Base-by-base conservation (phyloP, 1,284 basidiomycete genomes). In the Trametes polyzona region DNA sequence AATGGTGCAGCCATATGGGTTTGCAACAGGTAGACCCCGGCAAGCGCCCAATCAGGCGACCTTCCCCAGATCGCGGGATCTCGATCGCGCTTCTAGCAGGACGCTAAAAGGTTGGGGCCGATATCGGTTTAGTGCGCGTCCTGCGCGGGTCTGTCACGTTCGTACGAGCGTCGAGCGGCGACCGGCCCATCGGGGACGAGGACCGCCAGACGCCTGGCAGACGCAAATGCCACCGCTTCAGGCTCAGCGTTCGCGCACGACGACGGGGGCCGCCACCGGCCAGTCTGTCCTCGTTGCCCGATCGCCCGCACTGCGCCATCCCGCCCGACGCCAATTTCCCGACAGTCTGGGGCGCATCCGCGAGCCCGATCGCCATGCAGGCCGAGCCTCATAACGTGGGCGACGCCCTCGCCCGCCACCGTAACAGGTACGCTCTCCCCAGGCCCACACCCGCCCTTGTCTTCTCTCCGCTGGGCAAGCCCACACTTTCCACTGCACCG, bases 81-180 rank as follows among this genome's bases (percentile, higher is more conserved):
- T 30, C 39, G 37, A 54, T 48, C 37, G 37, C 32, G 19, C 37
- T 48, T 43, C 39, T 55, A 55, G 52, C 32, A 32, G 16, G 43
- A 42, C 46, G 53, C 53, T 36, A 55, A 55, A 55, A 55, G 46
- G 53, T 40, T 47, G 26, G 39, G 33, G 30, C 53, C 39, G 53
- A 42, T 32, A 32, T 42, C 44, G 52, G 44, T 19, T 16, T 19
- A 39, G 14, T 17, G 32, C 41, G 32, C 23, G 19, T 32, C 32
- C 21, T 40, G 14, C 12, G 32, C 41, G 32, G 33, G 19, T 32
- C 32, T 35, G 44, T 35, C 44, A 35, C 35, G 37, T n/a, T n/a
- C n/a, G n/a, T n/a, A n/a, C n/a, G n/a, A 27, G 30, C 43, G 32
- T 17, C 44, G 44, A 2, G 16, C 46, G 33, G 46, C 12, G 11